Conservation (phyloP, 495 filamentous ascomycete species). For the Baudoinia panamericana region DNA sequence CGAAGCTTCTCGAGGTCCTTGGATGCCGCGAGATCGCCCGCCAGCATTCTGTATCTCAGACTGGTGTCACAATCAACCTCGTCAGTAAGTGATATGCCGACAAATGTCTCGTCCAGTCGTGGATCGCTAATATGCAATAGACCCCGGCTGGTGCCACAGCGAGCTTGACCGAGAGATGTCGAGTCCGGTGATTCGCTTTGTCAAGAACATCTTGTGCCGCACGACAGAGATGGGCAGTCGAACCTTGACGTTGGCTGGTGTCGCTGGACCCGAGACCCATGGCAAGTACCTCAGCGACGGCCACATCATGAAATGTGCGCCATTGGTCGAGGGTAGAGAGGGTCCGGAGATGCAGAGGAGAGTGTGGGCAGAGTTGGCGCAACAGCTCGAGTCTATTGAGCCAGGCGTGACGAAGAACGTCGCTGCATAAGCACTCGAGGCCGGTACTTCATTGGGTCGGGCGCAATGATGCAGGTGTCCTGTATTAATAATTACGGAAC, state of each 20-base stretch:
- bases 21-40: constrained; percentile 21
- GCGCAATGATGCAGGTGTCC: no score
- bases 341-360: constrained; percentile 21
- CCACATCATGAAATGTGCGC: constrained; percentile 15
- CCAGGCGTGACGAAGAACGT: constrained; percentile 22
- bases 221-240: constrained; percentile 32
- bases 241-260: constrained; percentile 30
- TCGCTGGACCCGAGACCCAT: constrained; percentile 28
- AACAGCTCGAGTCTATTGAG: constrained; percentile 23
- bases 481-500: no score
- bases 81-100: constrained; percentile 19
- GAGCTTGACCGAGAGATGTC: constrained; percentile 24
- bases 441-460: neutral
- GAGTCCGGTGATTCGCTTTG: neutral
- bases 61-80: constrained; percentile 29
- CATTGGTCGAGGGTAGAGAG: constrained; percentile 20
- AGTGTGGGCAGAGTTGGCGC: constrained; percentile 24
- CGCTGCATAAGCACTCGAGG: neutral
- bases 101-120: no score
- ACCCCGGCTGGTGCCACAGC: constrained; percentile 32
- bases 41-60: constrained; percentile 8
- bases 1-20: constrained; percentile 27
- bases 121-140: neutral
- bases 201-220: constrained; percentile 19
- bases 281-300: constrained; percentile 28